phyloP scores from a whole-genome alignment of 2,329 filamentous ascomycete species.

The Stagonosporopsis tanaceti region DNA sequence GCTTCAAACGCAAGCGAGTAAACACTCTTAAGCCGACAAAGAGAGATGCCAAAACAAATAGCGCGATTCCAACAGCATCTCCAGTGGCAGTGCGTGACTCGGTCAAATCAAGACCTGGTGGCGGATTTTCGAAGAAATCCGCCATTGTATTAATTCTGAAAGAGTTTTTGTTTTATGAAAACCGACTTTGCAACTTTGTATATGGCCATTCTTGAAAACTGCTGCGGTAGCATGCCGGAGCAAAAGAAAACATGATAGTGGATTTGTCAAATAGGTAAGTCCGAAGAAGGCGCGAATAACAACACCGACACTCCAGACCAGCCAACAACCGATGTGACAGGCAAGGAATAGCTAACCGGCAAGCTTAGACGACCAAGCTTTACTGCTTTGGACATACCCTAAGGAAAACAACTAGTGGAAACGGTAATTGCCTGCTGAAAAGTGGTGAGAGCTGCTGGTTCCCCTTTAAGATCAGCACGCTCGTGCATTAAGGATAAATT shows the following conservation, averaged over 20 bases:
- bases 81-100: neutral
- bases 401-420: neutral
- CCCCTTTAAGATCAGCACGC: neutral
- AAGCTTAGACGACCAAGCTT: neutral
- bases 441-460: neutral
- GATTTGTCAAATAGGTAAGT: neutral
- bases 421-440: neutral
- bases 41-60: neutral
- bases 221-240: neutral
- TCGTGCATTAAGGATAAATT: neutral
- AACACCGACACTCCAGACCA: neutral
- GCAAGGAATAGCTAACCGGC: neutral
- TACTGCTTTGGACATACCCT: neutral
- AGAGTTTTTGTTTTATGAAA: neutral
- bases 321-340: neutral
- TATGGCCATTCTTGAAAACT: neutral
- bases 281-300: conserved; percentile 2
- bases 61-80: neutral
- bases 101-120: neutral
- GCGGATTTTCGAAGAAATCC: neutral
- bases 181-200: neutral
- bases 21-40: neutral
- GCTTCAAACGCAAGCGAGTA: neutral
- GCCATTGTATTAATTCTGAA: neutral
- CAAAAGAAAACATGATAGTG: neutral